phyloP scores from a whole-genome alignment of 176 grass and related monocot genomes.

The Zea luxurians region DNA sequence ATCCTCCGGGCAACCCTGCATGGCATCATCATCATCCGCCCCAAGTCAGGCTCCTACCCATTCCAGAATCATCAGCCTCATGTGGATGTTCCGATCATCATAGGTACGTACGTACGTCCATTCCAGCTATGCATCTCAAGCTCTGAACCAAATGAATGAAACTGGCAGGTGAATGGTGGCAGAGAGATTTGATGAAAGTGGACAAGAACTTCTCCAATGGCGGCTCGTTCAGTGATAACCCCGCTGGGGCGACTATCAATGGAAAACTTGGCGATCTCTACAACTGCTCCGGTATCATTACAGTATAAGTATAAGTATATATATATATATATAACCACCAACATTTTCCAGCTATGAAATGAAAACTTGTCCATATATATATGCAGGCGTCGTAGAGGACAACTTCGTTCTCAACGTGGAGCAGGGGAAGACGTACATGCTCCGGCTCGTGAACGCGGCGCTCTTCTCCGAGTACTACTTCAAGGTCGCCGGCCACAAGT shows the following conservation, averaged over 20 bases:
- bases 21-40: conserved; percentile 39
- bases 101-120: neutral
- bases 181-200: conserved; percentile 2
- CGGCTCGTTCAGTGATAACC: neutral
- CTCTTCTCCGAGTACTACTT: conserved; percentile 29
- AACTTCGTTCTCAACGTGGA: conserved; percentile 48
- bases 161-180: conserved; percentile 36
- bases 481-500: conserved; percentile 17
- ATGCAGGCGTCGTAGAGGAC: conserved; percentile 20
- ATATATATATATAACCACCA: too few species aligned
- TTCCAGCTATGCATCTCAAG: too few species aligned
- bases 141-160: too few species aligned
- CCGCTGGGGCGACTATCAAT: conserved; percentile 46
- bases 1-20: conserved; percentile 31
- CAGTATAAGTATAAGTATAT: too few species aligned
- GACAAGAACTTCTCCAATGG: conserved; percentile 2
- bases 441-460: neutral
- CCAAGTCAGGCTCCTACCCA: conserved; percentile 15
- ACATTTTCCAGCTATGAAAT: too few species aligned
- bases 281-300: conserved; percentile 33
- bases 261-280: conserved; percentile 48
- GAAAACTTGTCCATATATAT: too few species aligned
- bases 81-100: conserved; percentile 33
- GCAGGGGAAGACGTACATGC: conserved; percentile 15
- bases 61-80: conserved; percentile 24